phyloP scores from a whole-genome alignment of 805 yeast genomes.

The Kodamaea fukazawae region DNA sequence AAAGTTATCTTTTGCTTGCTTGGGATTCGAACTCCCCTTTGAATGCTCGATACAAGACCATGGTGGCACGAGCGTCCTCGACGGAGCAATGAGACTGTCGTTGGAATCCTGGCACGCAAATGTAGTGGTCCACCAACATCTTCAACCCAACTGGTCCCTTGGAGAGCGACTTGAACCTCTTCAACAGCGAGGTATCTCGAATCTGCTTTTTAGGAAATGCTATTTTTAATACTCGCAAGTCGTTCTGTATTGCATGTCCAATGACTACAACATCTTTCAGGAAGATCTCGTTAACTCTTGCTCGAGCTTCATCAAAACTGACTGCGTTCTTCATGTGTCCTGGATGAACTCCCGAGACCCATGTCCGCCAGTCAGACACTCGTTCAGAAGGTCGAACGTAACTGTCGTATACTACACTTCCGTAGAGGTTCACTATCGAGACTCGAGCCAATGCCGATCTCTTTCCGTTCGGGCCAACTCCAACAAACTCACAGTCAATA shows the following conservation, averaged over 20 bases:
- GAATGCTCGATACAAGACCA: conserved; percentile 68
- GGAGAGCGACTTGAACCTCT: conserved; percentile 56
- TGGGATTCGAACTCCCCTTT: conserved; percentile 48
- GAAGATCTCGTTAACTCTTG: conserved; percentile 50
- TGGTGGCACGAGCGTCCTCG: conserved; percentile 87
- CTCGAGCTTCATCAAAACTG: conserved; percentile 64
- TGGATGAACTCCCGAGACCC: conserved; percentile 86
- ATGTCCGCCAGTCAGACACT: conserved; percentile 89
- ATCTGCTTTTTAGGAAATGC: conserved; percentile 62
- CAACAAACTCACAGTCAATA: conserved; percentile 93
- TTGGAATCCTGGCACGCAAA: conserved; percentile 62
- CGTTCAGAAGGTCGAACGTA: conserved; percentile 72
- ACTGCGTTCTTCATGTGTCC: conserved; percentile 66
- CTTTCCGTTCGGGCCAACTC: conserved; percentile 72
- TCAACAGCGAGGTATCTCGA: conserved; percentile 72
- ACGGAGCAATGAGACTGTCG: conserved; percentile 78
- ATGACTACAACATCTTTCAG: conserved; percentile 55
- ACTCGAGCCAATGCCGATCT: conserved; percentile 80
- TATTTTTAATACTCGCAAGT: conserved; percentile 62
- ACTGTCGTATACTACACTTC: conserved; percentile 65
- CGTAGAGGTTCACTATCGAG: conserved; percentile 80
- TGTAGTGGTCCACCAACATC: conserved; percentile 54
- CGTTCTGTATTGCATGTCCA: conserved; percentile 85
- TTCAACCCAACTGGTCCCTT: conserved; percentile 77
- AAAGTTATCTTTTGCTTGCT: neutral